Conservation (phyloP, 2,329 filamentous ascomycete genomes). For the Colletotrichum lentis region DNA sequence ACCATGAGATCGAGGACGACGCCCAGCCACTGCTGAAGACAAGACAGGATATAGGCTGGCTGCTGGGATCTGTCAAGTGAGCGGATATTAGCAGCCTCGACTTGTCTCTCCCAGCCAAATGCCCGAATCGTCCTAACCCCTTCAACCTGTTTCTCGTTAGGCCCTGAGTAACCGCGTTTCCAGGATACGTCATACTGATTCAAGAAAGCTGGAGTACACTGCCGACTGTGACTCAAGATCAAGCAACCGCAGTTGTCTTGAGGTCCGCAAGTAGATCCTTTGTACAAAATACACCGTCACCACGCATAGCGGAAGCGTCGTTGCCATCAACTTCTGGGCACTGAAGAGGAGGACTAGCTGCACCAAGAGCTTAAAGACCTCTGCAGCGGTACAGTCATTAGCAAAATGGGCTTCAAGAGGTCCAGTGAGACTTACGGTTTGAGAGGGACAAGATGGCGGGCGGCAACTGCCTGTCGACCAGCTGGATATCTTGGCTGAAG, state of each 20-base stretch:
- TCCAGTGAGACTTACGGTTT: not conserved
- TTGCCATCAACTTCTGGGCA: slow-evolving; percentile 39
- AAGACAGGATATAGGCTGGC: slow-evolving; percentile 65
- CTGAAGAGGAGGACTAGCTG: slow-evolving; percentile 2
- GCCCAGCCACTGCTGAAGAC: slow-evolving; percentile 65
- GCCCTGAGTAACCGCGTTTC: too few species aligned
- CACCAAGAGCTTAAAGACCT: slow-evolving; percentile 26
- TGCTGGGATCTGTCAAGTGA: slow-evolving; percentile 63
- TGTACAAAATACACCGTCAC: slow-evolving; percentile 46
- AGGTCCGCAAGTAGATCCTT: slow-evolving; percentile 53
- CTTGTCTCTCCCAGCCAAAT: slow-evolving; percentile 60
- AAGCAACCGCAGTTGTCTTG: slow-evolving; percentile 52
- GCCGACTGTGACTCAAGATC: slow-evolving; percentile 54
- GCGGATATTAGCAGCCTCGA: slow-evolving; percentile 54
- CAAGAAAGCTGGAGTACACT: slow-evolving; percentile 53
- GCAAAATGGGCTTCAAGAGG: not conserved
- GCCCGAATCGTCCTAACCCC: slow-evolving; percentile 62
- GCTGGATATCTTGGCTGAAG: slow-evolving; percentile 44
- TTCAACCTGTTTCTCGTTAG: slow-evolving; percentile 41
- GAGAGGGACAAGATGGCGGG: slow-evolving; percentile 15
- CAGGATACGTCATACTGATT: slow-evolving; percentile 45
- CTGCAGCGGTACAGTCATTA: not conserved
- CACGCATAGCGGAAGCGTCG: slow-evolving; percentile 42
- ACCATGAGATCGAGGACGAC: slow-evolving; percentile 61
- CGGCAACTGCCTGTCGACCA: slow-evolving; percentile 39